Conservation (phyloP, 805 yeast species). For the Teunomyces pallodes region DNA sequence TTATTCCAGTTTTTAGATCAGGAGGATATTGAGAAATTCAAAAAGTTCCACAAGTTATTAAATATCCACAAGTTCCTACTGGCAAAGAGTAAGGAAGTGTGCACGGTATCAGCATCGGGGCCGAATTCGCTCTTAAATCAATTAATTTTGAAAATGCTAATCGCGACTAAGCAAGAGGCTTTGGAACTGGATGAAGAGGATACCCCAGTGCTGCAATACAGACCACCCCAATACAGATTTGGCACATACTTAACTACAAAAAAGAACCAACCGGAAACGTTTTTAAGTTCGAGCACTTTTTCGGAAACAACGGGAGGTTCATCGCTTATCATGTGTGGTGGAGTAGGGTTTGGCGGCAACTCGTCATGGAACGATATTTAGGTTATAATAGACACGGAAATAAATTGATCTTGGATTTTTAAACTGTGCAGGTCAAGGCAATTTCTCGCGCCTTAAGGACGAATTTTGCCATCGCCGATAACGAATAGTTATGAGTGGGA, state of each 20-base stretch:
- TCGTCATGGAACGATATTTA: constrained; percentile 13
- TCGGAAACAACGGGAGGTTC: constrained; percentile 14
- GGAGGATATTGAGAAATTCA: constrained; percentile 24
- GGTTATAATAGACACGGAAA: background rate
- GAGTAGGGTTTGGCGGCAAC: constrained; percentile 12
- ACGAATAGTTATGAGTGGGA: background rate
- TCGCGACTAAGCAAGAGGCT: background rate
- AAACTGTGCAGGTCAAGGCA: background rate
- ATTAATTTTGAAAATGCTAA: background rate
- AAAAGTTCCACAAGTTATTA: constrained; percentile 17
- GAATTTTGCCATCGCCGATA: background rate
- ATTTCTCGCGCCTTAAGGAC: background rate
- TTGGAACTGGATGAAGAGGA: background rate
- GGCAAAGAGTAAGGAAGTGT: background rate
- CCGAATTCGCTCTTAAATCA: constrained; percentile 1
- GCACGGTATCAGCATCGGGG: background rate
- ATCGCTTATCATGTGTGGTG: constrained; percentile 19
- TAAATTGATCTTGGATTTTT: background rate
- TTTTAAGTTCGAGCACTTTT: constrained; percentile 8
- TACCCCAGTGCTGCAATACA: background rate
- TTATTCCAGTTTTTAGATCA: constrained; percentile 21
- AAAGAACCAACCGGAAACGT: background rate
- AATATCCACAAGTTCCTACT: constrained; percentile 12
- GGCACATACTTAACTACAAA: background rate
- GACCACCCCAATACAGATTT: background rate